Evolutionary conservation across 164 flowering plant genomes (phyloP), one percentile per base, ranked within the genome.

Genomic region (Kalanchoe fedtschenkoi): DNA sequence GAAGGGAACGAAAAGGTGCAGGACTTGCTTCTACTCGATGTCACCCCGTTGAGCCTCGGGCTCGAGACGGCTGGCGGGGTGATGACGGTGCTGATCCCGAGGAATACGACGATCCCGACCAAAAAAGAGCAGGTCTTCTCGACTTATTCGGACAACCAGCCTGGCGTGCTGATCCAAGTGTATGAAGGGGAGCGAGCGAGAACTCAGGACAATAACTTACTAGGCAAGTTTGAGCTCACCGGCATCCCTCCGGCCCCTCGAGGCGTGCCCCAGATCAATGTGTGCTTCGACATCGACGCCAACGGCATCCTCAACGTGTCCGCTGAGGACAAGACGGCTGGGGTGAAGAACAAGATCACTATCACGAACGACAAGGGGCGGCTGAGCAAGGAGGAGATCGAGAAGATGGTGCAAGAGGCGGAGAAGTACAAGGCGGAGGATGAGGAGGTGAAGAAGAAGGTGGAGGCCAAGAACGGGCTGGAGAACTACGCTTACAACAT

Each of bases 211-310:
- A 73, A 73, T 34, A 73, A 72, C 24, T 64, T 69, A 2, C 65
- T 72, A 0, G 75, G 75, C 0, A 72, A 62, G 32, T 72, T 72
- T 28, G 72, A 69, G 69, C 70, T 72, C 17, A 62, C 66, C 2
- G 76, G 76, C 0, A 69, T 73, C 34, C 68, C 70, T 16, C 75
- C 72, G 5, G 72, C 75, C 1, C 73, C 76, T 1, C 61, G 73
- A 61, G 76, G 73, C 2, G 73, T 73, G 19, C 76, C 76, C 0
- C 75, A 72, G 47, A 63, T 72, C 72, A 69, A 72, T 42, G 75
- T 72, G 19, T 2, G 15, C 26, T 71, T 71, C 33, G 75, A 71
- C 35, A 70, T 70, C 2, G 73, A 66, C 17, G 69, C 73, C 2
- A 70, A 70, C n/a, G 74, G 74, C 3, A 72, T 72, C 0, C 26